Percentiles rank a stretch among this genome's conserved stretches.
Conservation (phyloP, 805 yeast species). For the Cyberlindnera xylosilytica region DNA sequence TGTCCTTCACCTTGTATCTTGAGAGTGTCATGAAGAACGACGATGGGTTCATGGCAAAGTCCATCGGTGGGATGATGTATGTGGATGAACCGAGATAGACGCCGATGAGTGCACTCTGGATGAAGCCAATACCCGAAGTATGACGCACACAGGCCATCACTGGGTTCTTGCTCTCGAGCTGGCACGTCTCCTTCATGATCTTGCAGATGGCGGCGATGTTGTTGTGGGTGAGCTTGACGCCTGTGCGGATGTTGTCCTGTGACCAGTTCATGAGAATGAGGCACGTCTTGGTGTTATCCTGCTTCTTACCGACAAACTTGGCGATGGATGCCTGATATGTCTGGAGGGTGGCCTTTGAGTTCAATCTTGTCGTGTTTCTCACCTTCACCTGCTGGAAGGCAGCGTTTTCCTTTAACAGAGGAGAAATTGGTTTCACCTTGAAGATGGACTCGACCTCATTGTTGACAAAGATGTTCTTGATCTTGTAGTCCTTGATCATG, state of each 20-base stretch:
- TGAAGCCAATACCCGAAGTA: conserved; percentile 80
- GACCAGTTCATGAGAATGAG: conserved; percentile 68
- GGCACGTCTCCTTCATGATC: conserved; percentile 88
- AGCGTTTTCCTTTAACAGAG: conserved; percentile 47
- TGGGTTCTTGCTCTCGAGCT: conserved; percentile 66
- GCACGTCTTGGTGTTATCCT: conserved; percentile 38
- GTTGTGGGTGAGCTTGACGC: conserved; percentile 50
- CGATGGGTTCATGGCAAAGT: conserved; percentile 71
- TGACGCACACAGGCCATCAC: conserved; percentile 86
- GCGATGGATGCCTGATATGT: conserved; percentile 16
- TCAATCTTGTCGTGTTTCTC: conserved; percentile 65
- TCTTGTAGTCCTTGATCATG: conserved; percentile 67
- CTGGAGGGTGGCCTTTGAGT: conserved; percentile 26
- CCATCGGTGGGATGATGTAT: conserved; percentile 71
- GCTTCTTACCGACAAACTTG: conserved; percentile 18
- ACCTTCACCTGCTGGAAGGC: conserved; percentile 45
- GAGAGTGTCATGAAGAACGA: conserved; percentile 68
- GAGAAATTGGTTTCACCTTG: conserved; percentile 64
- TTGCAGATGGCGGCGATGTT: conserved; percentile 77
- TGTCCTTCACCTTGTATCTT: conserved; percentile 78
- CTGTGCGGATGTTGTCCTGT: conserved; percentile 66
- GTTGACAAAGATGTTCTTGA: conserved; percentile 72
- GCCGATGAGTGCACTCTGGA: conserved; percentile 82
- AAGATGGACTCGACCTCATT: conserved; percentile 66
- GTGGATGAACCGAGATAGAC: conserved; percentile 86